A percentile compares a stretch with the other conserved stretches of the same genome.
phyloP scores from a whole-genome alignment of 1,284 basidiomycete species.

The Tetrapyrgos nigripes region DNA sequence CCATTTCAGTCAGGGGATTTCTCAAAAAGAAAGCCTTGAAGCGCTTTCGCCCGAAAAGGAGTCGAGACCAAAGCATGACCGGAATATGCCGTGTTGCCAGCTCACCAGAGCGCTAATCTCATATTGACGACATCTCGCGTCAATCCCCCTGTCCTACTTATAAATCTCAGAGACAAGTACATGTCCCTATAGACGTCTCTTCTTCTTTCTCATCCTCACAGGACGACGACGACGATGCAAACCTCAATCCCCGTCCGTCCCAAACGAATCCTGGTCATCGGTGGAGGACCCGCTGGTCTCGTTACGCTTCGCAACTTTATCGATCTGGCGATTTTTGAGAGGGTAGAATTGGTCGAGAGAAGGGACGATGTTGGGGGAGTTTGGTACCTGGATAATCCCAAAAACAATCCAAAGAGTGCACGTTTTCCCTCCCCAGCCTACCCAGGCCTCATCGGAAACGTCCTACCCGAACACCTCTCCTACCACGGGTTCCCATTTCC shows the following conservation, averaged over 20 bases:
- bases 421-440: constrained; percentile 54
- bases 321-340: constrained; percentile 36
- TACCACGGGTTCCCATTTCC: constrained; percentile 47
- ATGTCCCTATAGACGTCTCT: neutral
- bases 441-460: constrained; percentile 52
- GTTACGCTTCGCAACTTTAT: constrained; percentile 49
- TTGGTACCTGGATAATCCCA: neutral
- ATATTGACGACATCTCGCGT: neutral
- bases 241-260: neutral
- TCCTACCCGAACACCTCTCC: constrained; percentile 51
- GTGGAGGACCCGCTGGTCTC: constrained; percentile 50
- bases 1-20: no score
- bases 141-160: neutral
- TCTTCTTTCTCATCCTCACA: neutral
- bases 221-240: neutral
- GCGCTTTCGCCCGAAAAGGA: no score
- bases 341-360: constrained; percentile 49
- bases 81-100: neutral
- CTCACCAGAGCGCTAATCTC: neutral
- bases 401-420: constrained; percentile 19
- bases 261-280: constrained; percentile 45
- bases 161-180: neutral
- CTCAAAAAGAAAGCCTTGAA: no score
- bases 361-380: constrained; percentile 42
- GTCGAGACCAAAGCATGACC: no score